phyloP scores from a whole-genome alignment of 768 basidiomycete genomes.

The Chalciporus sphaerocephalus region DNA sequence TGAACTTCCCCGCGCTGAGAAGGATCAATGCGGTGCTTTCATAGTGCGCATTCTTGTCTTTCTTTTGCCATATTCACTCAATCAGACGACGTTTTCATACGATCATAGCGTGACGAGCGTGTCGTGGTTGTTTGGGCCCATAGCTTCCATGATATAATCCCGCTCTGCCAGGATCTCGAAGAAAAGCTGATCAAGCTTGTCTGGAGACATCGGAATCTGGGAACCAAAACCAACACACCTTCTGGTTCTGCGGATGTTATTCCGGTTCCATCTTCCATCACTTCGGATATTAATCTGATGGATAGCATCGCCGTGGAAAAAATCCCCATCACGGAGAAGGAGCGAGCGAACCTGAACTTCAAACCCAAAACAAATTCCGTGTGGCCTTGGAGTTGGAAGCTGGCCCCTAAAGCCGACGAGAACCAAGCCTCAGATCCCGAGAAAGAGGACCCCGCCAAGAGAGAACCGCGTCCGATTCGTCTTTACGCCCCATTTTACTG shows the following conservation, averaged over 20 bases:
- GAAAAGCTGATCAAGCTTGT: conserved; percentile 78
- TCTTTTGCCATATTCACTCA: background rate
- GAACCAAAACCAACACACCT: conserved; percentile 17
- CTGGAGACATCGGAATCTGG: conserved; percentile 49
- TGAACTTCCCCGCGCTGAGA: conserved; percentile 72
- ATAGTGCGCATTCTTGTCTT: conserved; percentile 47
- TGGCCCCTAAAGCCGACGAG: conserved; percentile 25
- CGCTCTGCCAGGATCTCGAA: conserved; percentile 64
- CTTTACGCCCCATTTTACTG: conserved; percentile 71
- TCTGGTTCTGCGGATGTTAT: conserved; percentile 33
- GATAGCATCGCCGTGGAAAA: conserved; percentile 34
- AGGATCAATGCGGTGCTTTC: conserved; percentile 89
- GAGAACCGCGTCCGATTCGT: conserved; percentile 44
- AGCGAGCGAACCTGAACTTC: background rate
- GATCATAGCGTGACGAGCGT: conserved; percentile 66
- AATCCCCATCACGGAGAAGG: conserved; percentile 20
- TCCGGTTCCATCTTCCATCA: conserved; percentile 40
- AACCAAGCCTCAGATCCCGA: conserved; percentile 37
- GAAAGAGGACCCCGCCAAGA: conserved; percentile 39
- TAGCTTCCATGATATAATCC: conserved; percentile 73
- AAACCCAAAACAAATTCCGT: conserved; percentile 4
- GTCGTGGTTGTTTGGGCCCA: conserved; percentile 84
- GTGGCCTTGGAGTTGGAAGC: conserved; percentile 46
- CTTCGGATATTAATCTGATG: conserved; percentile 51
- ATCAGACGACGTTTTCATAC: background rate